These are phyloP conservation scores for Raphidocelis subcapitata DNA, from an alignment of 139 green algal species.

Conservation along the genomic window DNA sequence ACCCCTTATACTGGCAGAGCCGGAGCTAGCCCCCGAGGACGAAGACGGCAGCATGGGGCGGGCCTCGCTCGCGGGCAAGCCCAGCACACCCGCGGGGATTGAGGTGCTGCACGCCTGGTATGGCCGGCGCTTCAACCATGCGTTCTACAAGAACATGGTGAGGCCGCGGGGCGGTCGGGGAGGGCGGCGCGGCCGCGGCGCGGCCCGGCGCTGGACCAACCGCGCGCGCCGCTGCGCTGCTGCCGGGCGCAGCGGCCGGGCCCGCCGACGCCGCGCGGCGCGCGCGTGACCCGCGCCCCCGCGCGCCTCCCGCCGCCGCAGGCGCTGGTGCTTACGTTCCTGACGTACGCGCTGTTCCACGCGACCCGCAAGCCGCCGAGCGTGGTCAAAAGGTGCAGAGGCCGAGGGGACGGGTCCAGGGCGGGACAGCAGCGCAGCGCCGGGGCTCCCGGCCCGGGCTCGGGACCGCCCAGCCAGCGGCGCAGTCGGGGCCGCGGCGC, in stretches of 20 bases:
- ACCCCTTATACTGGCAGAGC: too few relatives aligned
- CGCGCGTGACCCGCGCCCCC: slow-evolving; percentile 3
- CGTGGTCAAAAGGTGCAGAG: slow-evolving; percentile 86
- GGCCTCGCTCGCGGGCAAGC: too few relatives aligned
- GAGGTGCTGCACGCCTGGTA: slow-evolving; percentile 31
- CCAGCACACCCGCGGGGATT: slow-evolving; percentile 22
- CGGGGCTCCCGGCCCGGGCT: too few relatives aligned
- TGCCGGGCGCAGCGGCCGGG: too few relatives aligned
- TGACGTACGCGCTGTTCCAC: slow-evolving; percentile 91
- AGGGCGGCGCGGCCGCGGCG: neutral
- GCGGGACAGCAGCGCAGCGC: neutral
- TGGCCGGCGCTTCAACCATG: slow-evolving; percentile 32
- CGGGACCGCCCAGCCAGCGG: too few relatives aligned
- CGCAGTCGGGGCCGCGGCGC: too few relatives aligned
- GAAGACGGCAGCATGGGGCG: too few relatives aligned
- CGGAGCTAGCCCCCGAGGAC: too few relatives aligned
- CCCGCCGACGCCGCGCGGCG: too few relatives aligned
- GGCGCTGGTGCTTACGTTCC: slow-evolving; percentile 90
- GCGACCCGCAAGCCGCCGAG: slow-evolving; percentile 85
- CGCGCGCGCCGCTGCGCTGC: too few relatives aligned
- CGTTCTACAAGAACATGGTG: slow-evolving; percentile 30
- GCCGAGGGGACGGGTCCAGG: neutral
- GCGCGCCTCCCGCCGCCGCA: slow-evolving; percentile 18
- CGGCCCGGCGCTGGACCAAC: neutral
- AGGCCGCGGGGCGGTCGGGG: neutral